phyloP scores from a whole-genome alignment of 2,329 filamentous ascomycete species.

The Diaporthe nobilis region DNA sequence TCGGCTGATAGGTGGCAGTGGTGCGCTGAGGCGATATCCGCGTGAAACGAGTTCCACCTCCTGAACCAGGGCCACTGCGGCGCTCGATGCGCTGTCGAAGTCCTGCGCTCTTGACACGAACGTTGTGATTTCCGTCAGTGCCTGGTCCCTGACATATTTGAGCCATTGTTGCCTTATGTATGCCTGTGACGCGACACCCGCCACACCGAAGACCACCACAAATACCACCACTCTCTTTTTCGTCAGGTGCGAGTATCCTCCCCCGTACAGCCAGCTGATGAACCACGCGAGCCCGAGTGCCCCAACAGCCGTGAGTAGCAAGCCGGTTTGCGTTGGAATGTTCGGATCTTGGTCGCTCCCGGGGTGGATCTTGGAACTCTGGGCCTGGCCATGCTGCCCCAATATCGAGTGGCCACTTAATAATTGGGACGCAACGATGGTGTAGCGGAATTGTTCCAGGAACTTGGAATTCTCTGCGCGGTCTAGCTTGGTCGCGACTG shows the following conservation, averaged over 20 bases:
- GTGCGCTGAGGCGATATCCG: conserved; percentile 78
- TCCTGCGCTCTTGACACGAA: conserved; percentile 83
- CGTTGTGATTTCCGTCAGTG: conserved; percentile 75
- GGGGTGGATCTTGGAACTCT: conserved; percentile 32
- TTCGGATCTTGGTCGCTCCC: conserved; percentile 45
- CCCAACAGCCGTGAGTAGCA: conserved; percentile 71
- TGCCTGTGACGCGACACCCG: conserved; percentile 75
- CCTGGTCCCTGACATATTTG: conserved; percentile 81
- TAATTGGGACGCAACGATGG: conserved; percentile 91
- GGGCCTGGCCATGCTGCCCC: conserved; percentile 52
- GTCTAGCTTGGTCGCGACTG: conserved; percentile 79
- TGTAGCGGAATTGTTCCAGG: conserved; percentile 93
- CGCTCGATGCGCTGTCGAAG: conserved; percentile 83
- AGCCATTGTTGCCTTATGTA: conserved; percentile 87
- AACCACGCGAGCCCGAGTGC: conserved; percentile 79
- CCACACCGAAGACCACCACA: conserved; percentile 62
- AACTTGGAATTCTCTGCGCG: conserved; percentile 87
- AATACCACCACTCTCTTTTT: conserved; percentile 67
- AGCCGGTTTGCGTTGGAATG: conserved; percentile 58
- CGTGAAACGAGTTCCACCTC: conserved; percentile 96
- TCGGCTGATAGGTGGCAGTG: conserved; percentile 91
- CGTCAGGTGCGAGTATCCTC: conserved; percentile 65
- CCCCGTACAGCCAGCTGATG: conserved; percentile 77
- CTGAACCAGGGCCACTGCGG: conserved; percentile 86
- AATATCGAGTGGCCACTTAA: conserved; percentile 78